Percentiles rank a stretch among this genome's conserved stretches.
Conservation (phyloP, 441 rosid genomes). For the Jatropha podagrica region DNA sequence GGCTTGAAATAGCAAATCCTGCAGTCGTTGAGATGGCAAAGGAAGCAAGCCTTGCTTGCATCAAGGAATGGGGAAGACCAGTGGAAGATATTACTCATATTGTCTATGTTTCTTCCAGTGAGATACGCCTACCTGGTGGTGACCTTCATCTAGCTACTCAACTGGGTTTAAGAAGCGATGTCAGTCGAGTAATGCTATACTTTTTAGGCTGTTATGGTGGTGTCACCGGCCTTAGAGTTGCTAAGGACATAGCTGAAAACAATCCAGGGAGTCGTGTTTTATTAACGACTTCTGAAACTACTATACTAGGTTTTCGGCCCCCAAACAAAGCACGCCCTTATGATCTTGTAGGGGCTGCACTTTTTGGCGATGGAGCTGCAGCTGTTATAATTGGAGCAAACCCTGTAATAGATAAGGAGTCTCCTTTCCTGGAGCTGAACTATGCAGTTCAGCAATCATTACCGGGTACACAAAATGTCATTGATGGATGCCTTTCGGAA, state of each 20-base stretch:
- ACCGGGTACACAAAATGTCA: conserved; percentile 72
- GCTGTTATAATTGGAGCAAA: conserved; percentile 73
- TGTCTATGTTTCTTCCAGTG: conserved; percentile 89
- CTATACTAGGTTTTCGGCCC: conserved; percentile 83
- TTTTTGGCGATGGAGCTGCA: conserved; percentile 92
- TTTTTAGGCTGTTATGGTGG: conserved; percentile 92
- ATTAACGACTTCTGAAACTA: conserved; percentile 79
- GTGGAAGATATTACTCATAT: conserved; percentile 74
- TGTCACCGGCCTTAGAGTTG: conserved; percentile 83
- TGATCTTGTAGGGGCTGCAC: conserved; percentile 87
- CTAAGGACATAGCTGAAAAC: conserved; percentile 92
- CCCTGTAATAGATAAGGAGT: conserved; percentile 49
- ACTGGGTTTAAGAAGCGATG: conserved; percentile 69
- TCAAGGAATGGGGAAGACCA: conserved; percentile 82
- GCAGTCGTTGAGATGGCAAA: conserved; percentile 87
- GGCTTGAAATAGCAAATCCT: conserved; percentile 84
- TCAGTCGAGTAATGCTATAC: conserved; percentile 80
- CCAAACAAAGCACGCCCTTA: conserved; percentile 82
- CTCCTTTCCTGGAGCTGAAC: conserved; percentile 82
- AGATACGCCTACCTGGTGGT: conserved; percentile 84
- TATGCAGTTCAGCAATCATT: conserved; percentile 75
- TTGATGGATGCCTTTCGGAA: conserved; percentile 70
- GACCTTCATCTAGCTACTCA: conserved; percentile 71
- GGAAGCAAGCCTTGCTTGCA: conserved; percentile 77
- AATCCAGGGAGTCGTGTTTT: conserved; percentile 83